Evolutionary conservation across 2,329 filamentous ascomycete species (phyloP).

Genomic region (Diplodia intermedia): DNA sequence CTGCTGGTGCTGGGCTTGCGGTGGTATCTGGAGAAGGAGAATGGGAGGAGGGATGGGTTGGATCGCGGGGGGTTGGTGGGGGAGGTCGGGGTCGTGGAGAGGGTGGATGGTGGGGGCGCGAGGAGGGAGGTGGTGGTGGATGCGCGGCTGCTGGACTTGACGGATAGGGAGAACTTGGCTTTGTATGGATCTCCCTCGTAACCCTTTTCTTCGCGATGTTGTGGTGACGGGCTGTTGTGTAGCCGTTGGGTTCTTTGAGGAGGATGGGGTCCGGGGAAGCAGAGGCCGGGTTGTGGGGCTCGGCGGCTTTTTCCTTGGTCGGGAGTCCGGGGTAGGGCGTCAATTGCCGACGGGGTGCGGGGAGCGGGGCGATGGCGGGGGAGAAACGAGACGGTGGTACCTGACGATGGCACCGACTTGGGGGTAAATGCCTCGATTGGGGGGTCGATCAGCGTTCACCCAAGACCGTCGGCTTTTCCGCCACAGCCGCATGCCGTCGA

Average conservation of each 20-base stretch:
- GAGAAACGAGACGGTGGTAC: neutral
- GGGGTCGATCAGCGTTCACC: too few relatives aligned
- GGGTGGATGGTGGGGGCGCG: neutral
- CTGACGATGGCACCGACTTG: neutral
- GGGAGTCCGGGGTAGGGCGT: neutral
- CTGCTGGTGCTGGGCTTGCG: slow-evolving; percentile 51
- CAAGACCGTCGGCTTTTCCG: too few relatives aligned
- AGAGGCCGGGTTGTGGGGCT: too few relatives aligned
- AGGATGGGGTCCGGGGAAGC: too few relatives aligned
- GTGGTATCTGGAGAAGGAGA: slow-evolving; percentile 51
- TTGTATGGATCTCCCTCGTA: neutral
- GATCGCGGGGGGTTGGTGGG: slow-evolving; percentile 26
- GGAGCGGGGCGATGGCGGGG: neutral
- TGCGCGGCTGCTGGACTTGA: slow-evolving; percentile 30
- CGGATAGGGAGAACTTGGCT: slow-evolving; percentile 31
- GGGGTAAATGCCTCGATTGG: neutral
- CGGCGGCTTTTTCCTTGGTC: too few relatives aligned
- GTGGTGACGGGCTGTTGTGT: neutral
- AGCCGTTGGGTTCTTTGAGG: slow-evolving; percentile 17
- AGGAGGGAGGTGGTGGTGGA: slow-evolving; percentile 23
- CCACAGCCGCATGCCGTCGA: neutral
- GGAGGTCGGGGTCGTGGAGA: slow-evolving; percentile 33
- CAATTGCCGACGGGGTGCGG: slow-evolving; percentile 12
- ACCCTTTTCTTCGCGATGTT: too few relatives aligned
- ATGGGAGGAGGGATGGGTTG: slow-evolving; percentile 48